Base-by-base conservation (phyloP, 2,329 filamentous ascomycete species). In the Neonectria hederae region DNA sequence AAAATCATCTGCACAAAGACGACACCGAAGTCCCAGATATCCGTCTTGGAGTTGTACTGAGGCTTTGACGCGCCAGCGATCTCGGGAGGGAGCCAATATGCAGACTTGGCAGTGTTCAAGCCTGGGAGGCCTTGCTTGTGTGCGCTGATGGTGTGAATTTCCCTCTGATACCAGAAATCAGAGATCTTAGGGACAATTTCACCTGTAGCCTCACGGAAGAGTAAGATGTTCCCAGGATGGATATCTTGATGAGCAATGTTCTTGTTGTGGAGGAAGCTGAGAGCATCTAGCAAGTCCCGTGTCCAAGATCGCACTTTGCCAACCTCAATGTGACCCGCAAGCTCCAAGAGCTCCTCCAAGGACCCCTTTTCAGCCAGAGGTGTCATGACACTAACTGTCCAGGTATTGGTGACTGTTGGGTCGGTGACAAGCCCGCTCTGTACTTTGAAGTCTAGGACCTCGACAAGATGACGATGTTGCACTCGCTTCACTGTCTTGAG, bases 1-100 rank as follows among this genome's bases (percentile, higher is more conserved):
- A 97, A 95, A 4, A 96, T 87, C 93, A 98, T 97, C 76, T 99
- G 95, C 42, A 97, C 79, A 71, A 97, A 92, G 5, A 97, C 87
- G 30, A 97, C 88, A 5, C 96, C 96, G 72, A 99, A 89, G 69
- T 97, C 92, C 96, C 96, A 99, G 9, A 98, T 88, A 76, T 98
- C 96, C 0, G 93, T 93, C 77, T 97, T 97, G 72, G 87, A 86
- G 1, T 86, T 89, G 80, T 90, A 84, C 77, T 91, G 83, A 30
- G 85, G 85, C 28, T 86, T 90, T 63, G 85, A 87, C 1, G 83
- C 85, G 51, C 82, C 86, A 30, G 87, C 86, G 54, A 94, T 85
- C 78, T 97, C 94, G 1, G 94, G 92, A 1, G 94, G 89, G 7
- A 92, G 79, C 94, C 94, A 97, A 69, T 93, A 93, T 1, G 91